A percentile compares a stretch with the other conserved stretches of the same genome.
These are phyloP conservation scores for Aaosphaeria pasadenensis DNA, from an alignment of 2,329 filamentous ascomycete genomes.

Conservation along the genomic window DNA sequence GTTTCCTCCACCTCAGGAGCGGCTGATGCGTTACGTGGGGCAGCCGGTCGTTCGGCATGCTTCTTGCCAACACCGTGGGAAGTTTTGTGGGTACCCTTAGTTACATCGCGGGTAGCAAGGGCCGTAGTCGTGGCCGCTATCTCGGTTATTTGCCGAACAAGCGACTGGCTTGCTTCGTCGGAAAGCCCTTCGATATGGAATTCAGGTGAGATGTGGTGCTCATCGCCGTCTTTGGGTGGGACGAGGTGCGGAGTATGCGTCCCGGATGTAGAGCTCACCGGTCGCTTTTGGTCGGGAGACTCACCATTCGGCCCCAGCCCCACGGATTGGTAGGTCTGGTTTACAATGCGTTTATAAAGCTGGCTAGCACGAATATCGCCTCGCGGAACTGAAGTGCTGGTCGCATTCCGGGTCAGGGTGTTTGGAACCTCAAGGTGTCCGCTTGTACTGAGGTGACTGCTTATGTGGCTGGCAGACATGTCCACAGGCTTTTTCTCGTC, in stretches of 20 bases:
- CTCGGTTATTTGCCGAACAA: constrained; percentile 86
- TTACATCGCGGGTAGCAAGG: constrained; percentile 77
- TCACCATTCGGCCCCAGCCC: constrained; percentile 62
- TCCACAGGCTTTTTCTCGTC: constrained; percentile 49
- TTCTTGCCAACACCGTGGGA: constrained; percentile 42
- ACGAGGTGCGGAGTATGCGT: constrained; percentile 33
- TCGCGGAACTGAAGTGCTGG: constrained; percentile 24
- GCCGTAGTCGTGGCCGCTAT: constrained; percentile 89
- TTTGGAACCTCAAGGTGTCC: constrained; percentile 26
- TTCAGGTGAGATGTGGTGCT: constrained; percentile 42
- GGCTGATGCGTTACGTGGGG: constrained; percentile 35
- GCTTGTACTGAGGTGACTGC: constrained; percentile 28
- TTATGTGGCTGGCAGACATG: constrained; percentile 32
- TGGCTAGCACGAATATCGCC: constrained; percentile 79
- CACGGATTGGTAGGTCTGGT: constrained; percentile 82
- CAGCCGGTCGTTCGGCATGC: constrained; percentile 37
- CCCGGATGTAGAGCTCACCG: constrained; percentile 16
- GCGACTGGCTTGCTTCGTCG: constrained; percentile 74
- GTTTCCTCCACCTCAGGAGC: constrained; percentile 50
- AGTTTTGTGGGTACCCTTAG: constrained; percentile 51
- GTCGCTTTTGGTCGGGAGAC: constrained; percentile 37
- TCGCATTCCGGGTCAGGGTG: constrained; percentile 27
- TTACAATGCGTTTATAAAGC: constrained; percentile 89
- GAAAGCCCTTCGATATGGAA: constrained; percentile 64
- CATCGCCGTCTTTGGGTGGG: constrained; percentile 32